Evolutionary conservation across 768 basidiomycete genomes (phyloP).

Genomic region (Peribolospora kevripleyi): DNA sequence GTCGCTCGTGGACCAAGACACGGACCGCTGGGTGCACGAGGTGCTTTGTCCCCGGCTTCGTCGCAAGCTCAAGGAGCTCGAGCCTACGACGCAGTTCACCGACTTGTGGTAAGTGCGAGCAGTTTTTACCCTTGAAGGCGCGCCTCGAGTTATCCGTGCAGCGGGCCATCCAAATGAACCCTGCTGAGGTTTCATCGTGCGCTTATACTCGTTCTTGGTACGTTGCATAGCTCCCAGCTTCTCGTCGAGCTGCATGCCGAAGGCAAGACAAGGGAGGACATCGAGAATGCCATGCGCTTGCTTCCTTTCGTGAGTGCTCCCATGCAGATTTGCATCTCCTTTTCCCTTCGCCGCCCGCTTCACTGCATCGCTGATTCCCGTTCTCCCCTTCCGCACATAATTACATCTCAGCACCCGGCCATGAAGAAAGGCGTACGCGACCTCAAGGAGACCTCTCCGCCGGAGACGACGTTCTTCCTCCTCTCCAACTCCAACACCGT

Average conservation of each 20-base stretch:
- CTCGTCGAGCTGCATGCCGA: constrained; percentile 45
- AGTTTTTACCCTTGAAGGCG: background rate
- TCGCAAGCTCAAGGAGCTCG: constrained; percentile 45
- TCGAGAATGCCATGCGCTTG: constrained; percentile 47
- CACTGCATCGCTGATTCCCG: background rate
- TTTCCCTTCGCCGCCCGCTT: background rate
- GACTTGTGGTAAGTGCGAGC: constrained; percentile 54
- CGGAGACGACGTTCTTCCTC: constrained; percentile 56
- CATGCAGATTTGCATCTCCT: background rate
- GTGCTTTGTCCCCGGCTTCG: constrained; percentile 60
- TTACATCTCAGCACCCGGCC: constrained; percentile 55
- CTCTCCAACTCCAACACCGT: constrained; percentile 83
- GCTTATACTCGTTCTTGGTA: background rate
- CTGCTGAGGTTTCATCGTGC: background rate
- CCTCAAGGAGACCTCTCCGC: constrained; percentile 40
- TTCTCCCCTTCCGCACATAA: background rate
- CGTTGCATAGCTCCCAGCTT: constrained; percentile 32
- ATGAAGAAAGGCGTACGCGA: constrained; percentile 72
- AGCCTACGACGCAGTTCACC: constrained; percentile 53
- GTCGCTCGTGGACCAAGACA: constrained; percentile 57
- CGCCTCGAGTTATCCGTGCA: too few relatives aligned
- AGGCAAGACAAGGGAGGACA: constrained; percentile 45
- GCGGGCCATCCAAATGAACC: too few relatives aligned
- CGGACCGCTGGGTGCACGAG: constrained; percentile 57
- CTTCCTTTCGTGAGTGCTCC: constrained; percentile 56